Base-by-base conservation (phyloP, 345 rosid genomes). In the Boechera divaricarpa region DNA sequence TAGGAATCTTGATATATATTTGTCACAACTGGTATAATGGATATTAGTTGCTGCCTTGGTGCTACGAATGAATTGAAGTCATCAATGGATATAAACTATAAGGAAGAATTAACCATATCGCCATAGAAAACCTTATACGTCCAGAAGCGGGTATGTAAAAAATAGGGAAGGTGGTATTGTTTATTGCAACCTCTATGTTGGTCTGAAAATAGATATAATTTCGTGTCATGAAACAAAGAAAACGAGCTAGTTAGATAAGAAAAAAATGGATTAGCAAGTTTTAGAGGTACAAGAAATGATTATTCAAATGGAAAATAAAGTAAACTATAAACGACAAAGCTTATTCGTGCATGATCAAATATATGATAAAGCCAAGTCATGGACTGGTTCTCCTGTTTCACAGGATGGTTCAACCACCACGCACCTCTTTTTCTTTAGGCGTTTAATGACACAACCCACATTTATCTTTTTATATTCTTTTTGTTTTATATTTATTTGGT, bases 341-440 rank as follows among this genome's bases (percentile, higher is more conserved):
- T 63, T 65, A 69, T 53, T 63, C 32, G 26, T 63, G 54, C 67
- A 47, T 74, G 79, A 69, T 74, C 53, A 52, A 21, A 21, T 69
- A n/a, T 69, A 11, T 68, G 58, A 36, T 67, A 74, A 79, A 74
- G 76, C 67, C 63, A 74, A 63, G 79, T 69, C 72, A 63, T 70
- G 63, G 63, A 68, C 67, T 62, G 26, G 36, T 73, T 67, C 49
- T 74, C 63, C 51, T 61, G 67, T 71, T 66, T 70, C 76, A 78
- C 74, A 29, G 70, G 83, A 85, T 58, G 85, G 89, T 88, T 90
- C 97, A 93, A 91, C 98, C 15, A 86, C 97, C 88, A 87, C 87
- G 88, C 62, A 88, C 80, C 88, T 66, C 79, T 83, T 82, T 58
- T 59, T 81, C 82, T 84, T 74, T 77, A 77, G 64, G 81, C 83